Conservation (phyloP, 345 rosid species). For the Populus alba region DNA sequence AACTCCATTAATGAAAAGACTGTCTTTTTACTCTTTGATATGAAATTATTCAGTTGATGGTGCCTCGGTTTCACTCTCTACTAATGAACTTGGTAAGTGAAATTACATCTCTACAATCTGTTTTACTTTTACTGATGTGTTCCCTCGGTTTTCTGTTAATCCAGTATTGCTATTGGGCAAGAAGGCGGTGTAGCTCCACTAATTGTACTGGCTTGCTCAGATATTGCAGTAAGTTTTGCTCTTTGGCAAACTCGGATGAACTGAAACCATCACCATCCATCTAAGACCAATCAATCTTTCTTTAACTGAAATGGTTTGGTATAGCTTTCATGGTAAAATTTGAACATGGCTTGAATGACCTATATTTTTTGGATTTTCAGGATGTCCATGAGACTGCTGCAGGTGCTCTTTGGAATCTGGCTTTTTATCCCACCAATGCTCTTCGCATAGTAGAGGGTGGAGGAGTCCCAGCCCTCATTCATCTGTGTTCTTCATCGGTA, state of each 20-base stretch:
- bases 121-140: conserved; percentile 2
- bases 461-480: conserved; percentile 38
- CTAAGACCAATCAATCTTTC: background rate
- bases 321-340: background rate
- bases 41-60: background rate
- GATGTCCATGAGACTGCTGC: conserved; percentile 54
- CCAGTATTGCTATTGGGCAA: conserved; percentile 41
- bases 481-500: conserved; percentile 32
- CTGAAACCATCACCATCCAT: background rate
- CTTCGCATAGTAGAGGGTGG: conserved; percentile 37
- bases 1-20: background rate
- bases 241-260: conserved; percentile 1
- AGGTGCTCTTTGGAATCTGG: conserved; percentile 49
- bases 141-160: background rate
- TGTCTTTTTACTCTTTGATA: background rate
- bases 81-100: background rate
- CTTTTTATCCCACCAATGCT: conserved; percentile 39
- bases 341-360: background rate
- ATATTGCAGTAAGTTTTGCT: conserved; percentile 24
- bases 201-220: conserved; percentile 34
- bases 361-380: conserved; percentile 19
- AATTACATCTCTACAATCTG: conserved; percentile 5
- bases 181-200: conserved; percentile 43
- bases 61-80: background rate
- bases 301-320: background rate